Conservation (phyloP, 78 protist species). For the Cavenderia fasciculata region DNA sequence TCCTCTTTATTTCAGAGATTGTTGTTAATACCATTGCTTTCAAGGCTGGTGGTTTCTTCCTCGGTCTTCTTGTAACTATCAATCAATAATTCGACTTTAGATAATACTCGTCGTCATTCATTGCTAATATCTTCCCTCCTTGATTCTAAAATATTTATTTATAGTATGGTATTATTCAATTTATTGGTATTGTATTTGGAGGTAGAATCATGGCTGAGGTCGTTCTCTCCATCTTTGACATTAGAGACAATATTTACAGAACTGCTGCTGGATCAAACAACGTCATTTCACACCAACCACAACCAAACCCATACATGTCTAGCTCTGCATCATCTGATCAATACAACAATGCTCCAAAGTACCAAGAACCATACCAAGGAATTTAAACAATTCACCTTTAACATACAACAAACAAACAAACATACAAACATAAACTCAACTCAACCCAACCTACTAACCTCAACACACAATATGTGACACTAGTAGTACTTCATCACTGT, state of each 20-base stretch:
- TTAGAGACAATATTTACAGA: slow-evolving; percentile 52
- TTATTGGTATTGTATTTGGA: slow-evolving; percentile 1
- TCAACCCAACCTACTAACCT: too few relatives aligned
- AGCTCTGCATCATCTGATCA: too few relatives aligned
- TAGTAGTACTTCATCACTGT: too few relatives aligned
- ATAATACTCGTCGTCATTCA: background rate
- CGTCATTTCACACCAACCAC: background rate
- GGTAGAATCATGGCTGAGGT: slow-evolving; percentile 35
- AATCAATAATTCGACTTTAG: background rate
- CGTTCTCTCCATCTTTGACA: slow-evolving; percentile 39
- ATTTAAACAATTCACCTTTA: too few relatives aligned
- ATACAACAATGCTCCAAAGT: too few relatives aligned
- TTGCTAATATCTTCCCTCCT: background rate
- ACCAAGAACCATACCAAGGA: too few relatives aligned
- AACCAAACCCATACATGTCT: too few relatives aligned
- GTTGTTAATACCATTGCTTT: background rate
- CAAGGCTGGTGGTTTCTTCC: slow-evolving; percentile 74
- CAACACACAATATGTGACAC: too few relatives aligned
- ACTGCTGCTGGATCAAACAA: background rate
- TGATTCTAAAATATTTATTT: background rate
- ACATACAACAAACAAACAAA: too few relatives aligned
- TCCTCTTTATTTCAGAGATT: slow-evolving; percentile 21
- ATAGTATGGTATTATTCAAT: background rate
- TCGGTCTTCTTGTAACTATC: slow-evolving; percentile 16
- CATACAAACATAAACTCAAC: too few relatives aligned